Conservation (phyloP, 441 rosid species). For the Bocquillonia castaneifolia region DNA sequence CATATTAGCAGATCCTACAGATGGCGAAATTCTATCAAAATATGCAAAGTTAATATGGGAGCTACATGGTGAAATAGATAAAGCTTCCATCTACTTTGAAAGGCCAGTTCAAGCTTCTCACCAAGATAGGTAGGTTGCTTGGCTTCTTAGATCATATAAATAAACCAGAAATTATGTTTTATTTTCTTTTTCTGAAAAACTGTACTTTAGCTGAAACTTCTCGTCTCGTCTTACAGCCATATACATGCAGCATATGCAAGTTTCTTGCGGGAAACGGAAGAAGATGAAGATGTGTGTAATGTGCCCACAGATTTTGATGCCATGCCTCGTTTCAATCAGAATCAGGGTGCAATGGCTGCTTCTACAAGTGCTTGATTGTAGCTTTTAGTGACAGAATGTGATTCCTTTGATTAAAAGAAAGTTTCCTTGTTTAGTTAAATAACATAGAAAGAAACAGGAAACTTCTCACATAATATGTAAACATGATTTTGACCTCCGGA, state of each 20-base stretch:
- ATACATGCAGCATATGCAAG: slow-evolving; percentile 64
- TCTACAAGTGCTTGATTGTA: slow-evolving; percentile 24
- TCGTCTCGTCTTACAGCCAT: slow-evolving; percentile 23
- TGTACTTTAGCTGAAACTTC: neutral
- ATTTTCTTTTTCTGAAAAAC: no score
- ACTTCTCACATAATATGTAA: no score
- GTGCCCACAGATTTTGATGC: slow-evolving; percentile 7
- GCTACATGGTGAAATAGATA: slow-evolving; percentile 36
- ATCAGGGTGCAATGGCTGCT: slow-evolving; percentile 22
- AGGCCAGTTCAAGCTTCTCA: slow-evolving; percentile 52
- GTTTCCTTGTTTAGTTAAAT: no score
- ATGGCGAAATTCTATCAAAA: slow-evolving; percentile 51
- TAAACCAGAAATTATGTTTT: no score
- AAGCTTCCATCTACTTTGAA: slow-evolving; percentile 46
- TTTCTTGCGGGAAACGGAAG: slow-evolving; percentile 57
- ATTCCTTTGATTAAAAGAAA: no score
- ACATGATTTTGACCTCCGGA: no score
- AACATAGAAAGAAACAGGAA: no score
- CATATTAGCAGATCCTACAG: slow-evolving; percentile 48
- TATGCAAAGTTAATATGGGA: slow-evolving; percentile 51
- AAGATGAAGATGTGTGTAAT: slow-evolving; percentile 31
- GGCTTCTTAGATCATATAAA: no score
- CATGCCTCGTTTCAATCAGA: slow-evolving; percentile 13
- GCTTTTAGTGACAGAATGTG: no score
- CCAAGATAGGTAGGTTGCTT: slow-evolving; percentile 46